phyloP scores from a whole-genome alignment of 768 basidiomycete species.

The Mycena kentingensis region DNA sequence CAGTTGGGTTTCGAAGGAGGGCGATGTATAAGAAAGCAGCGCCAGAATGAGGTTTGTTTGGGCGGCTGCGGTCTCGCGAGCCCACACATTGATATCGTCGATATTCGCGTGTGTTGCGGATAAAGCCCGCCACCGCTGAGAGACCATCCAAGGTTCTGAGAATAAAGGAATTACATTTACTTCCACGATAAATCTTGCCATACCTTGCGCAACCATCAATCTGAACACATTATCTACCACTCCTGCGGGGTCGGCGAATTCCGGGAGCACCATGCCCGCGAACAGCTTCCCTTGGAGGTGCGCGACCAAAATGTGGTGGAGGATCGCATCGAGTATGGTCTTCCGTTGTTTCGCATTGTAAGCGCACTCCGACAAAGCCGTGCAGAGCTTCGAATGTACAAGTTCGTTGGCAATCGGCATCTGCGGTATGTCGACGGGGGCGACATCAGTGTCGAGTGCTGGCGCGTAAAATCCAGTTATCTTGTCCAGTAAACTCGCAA shows the following conservation, averaged over 20 bases:
- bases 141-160: neutral
- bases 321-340: neutral
- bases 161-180: neutral
- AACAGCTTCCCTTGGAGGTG: neutral
- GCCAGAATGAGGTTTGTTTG: neutral
- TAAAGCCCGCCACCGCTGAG: neutral
- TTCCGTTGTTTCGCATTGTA: neutral
- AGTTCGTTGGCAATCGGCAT: no score
- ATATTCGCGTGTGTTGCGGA: neutral
- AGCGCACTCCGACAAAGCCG: neutral
- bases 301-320: neutral
- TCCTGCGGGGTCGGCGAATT: neutral
- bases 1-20: neutral
- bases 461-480: neutral
- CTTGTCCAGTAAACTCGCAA: slow-evolving; percentile 11
- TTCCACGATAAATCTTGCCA: neutral
- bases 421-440: no score
- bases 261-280: neutral
- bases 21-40: neutral
- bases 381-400: neutral
- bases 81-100: neutral
- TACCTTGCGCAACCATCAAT: neutral
- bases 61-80: neutral
- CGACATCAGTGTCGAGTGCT: neutral
- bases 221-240: neutral